phyloP scores from a whole-genome alignment of 139 green algal genomes.

The Chlamydomonas sphaeroides region DNA sequence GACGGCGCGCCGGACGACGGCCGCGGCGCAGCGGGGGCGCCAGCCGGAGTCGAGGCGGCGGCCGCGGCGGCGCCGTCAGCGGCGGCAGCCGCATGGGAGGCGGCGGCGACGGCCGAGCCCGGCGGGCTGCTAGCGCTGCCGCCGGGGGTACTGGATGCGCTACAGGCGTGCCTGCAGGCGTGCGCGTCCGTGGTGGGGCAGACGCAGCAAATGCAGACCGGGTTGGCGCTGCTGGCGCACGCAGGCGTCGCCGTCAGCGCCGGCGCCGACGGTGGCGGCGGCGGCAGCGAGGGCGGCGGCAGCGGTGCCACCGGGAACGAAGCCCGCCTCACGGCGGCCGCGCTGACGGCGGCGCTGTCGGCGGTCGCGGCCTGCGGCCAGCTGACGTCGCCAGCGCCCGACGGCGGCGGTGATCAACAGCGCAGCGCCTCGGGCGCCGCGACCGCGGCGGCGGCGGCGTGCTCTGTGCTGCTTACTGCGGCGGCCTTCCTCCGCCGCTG shows the following conservation, averaged over 20 bases:
- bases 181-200: slow-evolving; percentile 27
- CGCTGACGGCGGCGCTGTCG: slow-evolving; percentile 2
- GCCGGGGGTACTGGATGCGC: background rate
- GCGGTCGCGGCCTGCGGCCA: slow-evolving; percentile 16
- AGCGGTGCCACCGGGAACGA: background rate
- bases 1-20: background rate
- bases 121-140: slow-evolving; percentile 19
- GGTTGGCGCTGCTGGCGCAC: background rate
- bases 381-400: background rate
- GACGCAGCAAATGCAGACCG: background rate
- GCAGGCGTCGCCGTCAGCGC: background rate
- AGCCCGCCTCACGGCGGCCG: background rate
- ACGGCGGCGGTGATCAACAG: background rate
- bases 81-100: too few relatives aligned
- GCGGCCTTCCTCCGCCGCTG: too few relatives aligned
- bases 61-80: background rate
- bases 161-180: slow-evolving; percentile 20
- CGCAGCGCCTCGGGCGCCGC: background rate
- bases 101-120: background rate
- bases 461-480: too few relatives aligned
- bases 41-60: background rate
- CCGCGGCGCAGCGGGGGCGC: background rate
- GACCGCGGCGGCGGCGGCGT: too few relatives aligned
- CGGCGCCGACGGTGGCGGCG: background rate
- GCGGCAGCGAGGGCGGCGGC: background rate